A percentile compares a stretch with the other conserved stretches of the same genome.
Conservation (phyloP, 106 monocot species). For the Acanthochlamys bracteata region DNA sequence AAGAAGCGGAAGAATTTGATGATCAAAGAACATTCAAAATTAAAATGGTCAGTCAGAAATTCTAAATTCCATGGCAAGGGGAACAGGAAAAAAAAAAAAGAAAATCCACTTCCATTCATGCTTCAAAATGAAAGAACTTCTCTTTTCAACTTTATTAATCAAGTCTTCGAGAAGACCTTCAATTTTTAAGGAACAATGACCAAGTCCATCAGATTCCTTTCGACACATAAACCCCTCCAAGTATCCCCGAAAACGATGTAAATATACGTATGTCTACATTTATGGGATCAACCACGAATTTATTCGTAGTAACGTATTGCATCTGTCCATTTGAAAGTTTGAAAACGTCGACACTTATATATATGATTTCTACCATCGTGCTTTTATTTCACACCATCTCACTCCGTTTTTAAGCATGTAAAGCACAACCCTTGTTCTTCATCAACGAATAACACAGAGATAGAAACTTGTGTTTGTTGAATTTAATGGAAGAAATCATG, state of each 20-base stretch:
- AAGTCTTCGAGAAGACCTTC: conserved; percentile 7
- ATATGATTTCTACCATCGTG: not conserved
- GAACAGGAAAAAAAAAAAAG: not conserved
- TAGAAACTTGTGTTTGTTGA: not conserved
- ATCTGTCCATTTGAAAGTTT: not conserved
- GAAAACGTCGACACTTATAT: not conserved
- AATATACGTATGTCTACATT: too few relatives aligned
- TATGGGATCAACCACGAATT: too few relatives aligned
- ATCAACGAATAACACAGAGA: not conserved
- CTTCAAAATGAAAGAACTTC: not conserved
- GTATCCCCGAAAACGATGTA: too few relatives aligned
- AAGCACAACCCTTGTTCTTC: too few relatives aligned
- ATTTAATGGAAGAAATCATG: conserved; percentile 13
- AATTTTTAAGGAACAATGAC: not conserved
- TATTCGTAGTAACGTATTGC: not conserved
- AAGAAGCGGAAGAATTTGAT: not conserved
- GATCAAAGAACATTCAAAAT: not conserved
- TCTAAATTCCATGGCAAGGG: too few relatives aligned
- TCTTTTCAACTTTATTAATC: not conserved
- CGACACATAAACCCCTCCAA: too few relatives aligned
- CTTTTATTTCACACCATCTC: not conserved
- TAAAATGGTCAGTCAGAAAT: not conserved
- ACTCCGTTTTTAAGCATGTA: not conserved
- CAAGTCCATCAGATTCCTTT: not conserved
- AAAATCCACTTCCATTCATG: too few relatives aligned